phyloP scores from a whole-genome alignment of 179 eudicot genomes.

The Spergularia azorica region DNA sequence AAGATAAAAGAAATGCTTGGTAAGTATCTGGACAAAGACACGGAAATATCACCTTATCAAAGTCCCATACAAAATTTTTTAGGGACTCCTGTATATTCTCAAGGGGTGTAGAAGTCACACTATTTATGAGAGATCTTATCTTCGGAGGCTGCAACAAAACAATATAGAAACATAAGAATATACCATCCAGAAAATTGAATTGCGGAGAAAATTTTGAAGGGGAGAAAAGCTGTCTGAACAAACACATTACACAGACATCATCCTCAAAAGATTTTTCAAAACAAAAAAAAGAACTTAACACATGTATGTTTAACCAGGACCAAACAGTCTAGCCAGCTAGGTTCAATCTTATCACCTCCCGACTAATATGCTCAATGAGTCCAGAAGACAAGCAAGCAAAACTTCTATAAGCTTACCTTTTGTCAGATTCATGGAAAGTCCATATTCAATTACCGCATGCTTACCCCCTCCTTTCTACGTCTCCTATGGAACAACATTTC shows the following conservation, averaged over 20 bases:
- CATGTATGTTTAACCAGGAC: too few relatives aligned
- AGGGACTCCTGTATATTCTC: constrained; percentile 81
- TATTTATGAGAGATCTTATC: constrained; percentile 76
- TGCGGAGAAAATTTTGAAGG: not conserved
- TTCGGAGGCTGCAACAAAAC: constrained; percentile 76
- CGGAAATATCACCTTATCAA: constrained; percentile 67
- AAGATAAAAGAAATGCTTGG: not conserved
- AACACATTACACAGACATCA: not conserved
- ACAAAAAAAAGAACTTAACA: too few relatives aligned
- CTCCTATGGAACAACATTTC: too few relatives aligned
- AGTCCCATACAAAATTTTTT: constrained; percentile 88
- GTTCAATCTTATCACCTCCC: too few relatives aligned
- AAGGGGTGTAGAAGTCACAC: constrained; percentile 69
- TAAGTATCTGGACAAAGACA: constrained; percentile 4
- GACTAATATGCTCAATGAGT: too few relatives aligned
- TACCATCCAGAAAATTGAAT: not conserved
- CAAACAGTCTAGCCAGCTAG: too few relatives aligned
- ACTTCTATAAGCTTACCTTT: too few relatives aligned
- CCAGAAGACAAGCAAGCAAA: too few relatives aligned
- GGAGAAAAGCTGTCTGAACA: too few relatives aligned
- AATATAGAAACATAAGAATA: constrained; percentile 11
- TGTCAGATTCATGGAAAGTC: too few relatives aligned
- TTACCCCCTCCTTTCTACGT: too few relatives aligned
- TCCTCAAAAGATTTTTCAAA: not conserved
- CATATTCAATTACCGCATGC: too few relatives aligned